Conservation (phyloP, 371 early-diverging fungal species). For the Actinomortierella wolfii region DNA sequence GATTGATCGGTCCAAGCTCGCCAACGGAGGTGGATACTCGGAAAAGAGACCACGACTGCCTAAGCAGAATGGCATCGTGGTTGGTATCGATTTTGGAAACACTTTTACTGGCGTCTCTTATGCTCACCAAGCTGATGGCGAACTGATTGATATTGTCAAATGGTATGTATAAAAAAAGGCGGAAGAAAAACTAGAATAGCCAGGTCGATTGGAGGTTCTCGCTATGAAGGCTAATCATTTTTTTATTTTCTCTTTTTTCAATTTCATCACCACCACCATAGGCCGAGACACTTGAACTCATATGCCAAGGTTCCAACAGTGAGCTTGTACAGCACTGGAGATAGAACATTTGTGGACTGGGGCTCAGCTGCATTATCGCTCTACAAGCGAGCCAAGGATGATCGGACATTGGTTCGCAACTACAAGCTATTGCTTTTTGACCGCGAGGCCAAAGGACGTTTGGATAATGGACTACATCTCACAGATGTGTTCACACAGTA, state of each 20-base stretch:
- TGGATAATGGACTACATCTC: slow-evolving; percentile 29
- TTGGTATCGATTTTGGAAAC: slow-evolving; percentile 46
- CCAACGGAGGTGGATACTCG: background rate
- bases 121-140: slow-evolving; percentile 40
- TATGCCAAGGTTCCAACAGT: slow-evolving; percentile 44
- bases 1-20: slow-evolving; percentile 23
- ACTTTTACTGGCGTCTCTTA: slow-evolving; percentile 43
- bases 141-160: slow-evolving; percentile 45
- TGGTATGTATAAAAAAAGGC: slow-evolving; percentile 23
- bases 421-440: slow-evolving; percentile 42
- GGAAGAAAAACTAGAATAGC: background rate
- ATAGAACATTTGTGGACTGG: slow-evolving; percentile 34
- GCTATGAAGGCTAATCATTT: background rate
- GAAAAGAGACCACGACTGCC: slow-evolving; percentile 21
- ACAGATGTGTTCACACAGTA: slow-evolving; percentile 40
- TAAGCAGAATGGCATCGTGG: slow-evolving; percentile 36
- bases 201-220: too few species aligned
- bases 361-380: slow-evolving; percentile 30
- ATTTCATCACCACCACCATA: background rate
- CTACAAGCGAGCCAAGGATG: slow-evolving; percentile 32
- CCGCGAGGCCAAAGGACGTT: slow-evolving; percentile 29
- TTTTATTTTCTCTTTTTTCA: background rate
- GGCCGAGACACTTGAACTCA: slow-evolving; percentile 43
- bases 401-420: slow-evolving; percentile 25
- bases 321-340: slow-evolving; percentile 34